phyloP scores from a whole-genome alignment of 768 basidiomycete species.

The Hygrophorus russula region DNA sequence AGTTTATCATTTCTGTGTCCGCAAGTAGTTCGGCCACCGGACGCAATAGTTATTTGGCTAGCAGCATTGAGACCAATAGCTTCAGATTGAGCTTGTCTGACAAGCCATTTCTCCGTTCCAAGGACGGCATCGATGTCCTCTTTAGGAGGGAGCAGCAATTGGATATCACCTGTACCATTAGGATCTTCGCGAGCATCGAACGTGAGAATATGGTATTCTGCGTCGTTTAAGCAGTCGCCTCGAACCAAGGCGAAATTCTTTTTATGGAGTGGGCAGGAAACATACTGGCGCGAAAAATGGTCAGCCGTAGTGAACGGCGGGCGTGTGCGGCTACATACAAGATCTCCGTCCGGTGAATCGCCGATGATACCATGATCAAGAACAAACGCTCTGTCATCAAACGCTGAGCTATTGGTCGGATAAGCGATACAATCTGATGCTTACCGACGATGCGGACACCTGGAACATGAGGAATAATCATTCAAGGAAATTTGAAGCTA shows the following conservation, averaged over 20 bases:
- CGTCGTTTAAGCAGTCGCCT: constrained; percentile 50
- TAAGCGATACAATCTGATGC: not conserved
- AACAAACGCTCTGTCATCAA: constrained; percentile 44
- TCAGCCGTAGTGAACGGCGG: constrained; percentile 24
- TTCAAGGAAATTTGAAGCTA: constrained; percentile 1
- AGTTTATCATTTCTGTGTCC: constrained; percentile 5
- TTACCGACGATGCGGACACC: constrained; percentile 27
- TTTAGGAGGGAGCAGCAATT: constrained; percentile 36
- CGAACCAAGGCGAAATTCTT: constrained; percentile 46
- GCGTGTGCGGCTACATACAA: not conserved
- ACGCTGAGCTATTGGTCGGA: constrained; percentile 19
- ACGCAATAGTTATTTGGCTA: constrained; percentile 11
- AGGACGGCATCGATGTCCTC: constrained; percentile 38
- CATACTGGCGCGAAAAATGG: constrained; percentile 14
- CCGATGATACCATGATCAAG: constrained; percentile 62
- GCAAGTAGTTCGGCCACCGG: not conserved
- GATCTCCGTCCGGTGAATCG: constrained; percentile 42
- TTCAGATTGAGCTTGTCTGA: constrained; percentile 30
- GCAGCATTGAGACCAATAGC: constrained; percentile 14
- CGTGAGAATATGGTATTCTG: constrained; percentile 45
- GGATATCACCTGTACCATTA: constrained; percentile 8
- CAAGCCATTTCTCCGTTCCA: constrained; percentile 45
- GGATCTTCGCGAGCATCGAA: constrained; percentile 39
- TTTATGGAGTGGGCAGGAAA: constrained; percentile 52
- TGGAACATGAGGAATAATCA: constrained; percentile 3